Percentiles rank a stretch among this genome's conserved stretches.
Evolutionary conservation across 768 basidiomycete genomes (phyloP).

Genomic region (Serendipita sp.): DNA sequence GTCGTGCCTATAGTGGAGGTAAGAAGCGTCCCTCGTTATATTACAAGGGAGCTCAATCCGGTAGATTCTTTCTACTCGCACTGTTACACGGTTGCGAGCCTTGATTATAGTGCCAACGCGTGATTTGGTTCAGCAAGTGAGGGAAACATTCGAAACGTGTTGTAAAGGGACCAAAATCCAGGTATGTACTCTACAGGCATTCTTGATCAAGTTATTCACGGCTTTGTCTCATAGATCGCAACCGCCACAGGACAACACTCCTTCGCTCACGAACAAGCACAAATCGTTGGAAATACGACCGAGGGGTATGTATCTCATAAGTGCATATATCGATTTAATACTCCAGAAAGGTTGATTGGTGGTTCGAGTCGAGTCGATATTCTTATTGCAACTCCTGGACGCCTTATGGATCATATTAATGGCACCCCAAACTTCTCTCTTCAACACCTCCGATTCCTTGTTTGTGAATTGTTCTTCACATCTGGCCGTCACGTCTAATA

Average conservation of each 20-base stretch:
- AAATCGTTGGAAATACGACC: conserved; percentile 43
- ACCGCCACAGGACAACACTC: conserved; percentile 88
- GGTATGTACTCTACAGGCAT: conserved; percentile 26
- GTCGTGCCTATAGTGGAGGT: conserved; percentile 86
- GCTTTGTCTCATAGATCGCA: conserved; percentile 32
- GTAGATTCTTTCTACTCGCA: conserved; percentile 53
- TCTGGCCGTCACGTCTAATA: neutral
- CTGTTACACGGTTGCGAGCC: conserved; percentile 74
- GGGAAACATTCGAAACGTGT: conserved; percentile 72
- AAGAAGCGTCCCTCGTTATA: conserved; percentile 8
- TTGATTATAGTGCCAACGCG: conserved; percentile 85
- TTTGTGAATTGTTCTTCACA: conserved; percentile 22
- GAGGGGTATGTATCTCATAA: neutral
- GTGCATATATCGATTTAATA: neutral
- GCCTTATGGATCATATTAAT: conserved; percentile 84
- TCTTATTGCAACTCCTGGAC: conserved; percentile 87
- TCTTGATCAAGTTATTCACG: neutral
- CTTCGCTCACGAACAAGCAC: conserved; percentile 78
- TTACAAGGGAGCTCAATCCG: neutral
- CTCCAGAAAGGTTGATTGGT: conserved; percentile 32
- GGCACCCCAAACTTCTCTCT: conserved; percentile 81
- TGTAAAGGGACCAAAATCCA: conserved; percentile 76
- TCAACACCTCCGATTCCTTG: conserved; percentile 90
- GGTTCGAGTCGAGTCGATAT: conserved; percentile 89
- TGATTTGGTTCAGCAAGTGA: conserved; percentile 81